Evolutionary conservation across 768 basidiomycete species (phyloP), one percentile per base, ranked within the genome.

Genomic region (Leccinellum luteum): DNA sequence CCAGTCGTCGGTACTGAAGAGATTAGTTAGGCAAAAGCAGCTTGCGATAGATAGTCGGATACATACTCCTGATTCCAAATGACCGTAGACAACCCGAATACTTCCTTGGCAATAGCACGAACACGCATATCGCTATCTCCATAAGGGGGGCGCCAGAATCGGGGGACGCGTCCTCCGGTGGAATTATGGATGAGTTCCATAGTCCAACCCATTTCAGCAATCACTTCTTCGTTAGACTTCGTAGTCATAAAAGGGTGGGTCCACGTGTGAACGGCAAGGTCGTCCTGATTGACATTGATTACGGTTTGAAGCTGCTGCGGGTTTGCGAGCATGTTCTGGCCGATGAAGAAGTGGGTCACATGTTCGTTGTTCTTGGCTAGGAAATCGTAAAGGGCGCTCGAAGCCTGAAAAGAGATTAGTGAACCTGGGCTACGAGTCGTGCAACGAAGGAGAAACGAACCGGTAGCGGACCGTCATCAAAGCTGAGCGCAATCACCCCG

Each of bases 271-370:
- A 79, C 69, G 6, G 75, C 78, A 43, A 79, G 66, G 54, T 80
- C 78, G 44, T 76, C 72, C 21, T 64, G 52, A 54, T 63, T 69
- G 8, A 64, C 60, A 61, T 69, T 67, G 65, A 84, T 84, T 0
- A 85, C 85, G 10, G 67, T 65, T 56, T 75, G 60, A 72, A 94
- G 92, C 48, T 78, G 64, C 9, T 76, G 67, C 4, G 85, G 81
- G 66, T 89, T 76, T 43, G 67, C 51, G 27, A 89, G 64, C 57
- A 94, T 89, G 67, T 93, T 89, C 32, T 80, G 68, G 17, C 94
- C 94, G 61, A 97, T 95, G 78, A 94, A 83, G 71, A 95, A 96
- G 69, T 95, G 92, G 5, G 94, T 95, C 3, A 85, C 86, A n/a
- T 72, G 79, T 55, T 84, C 71, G 58, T 86, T 83, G 56, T 94